Evolutionary conservation across 371 early-diverging fungal genomes (phyloP), one percentile per base, ranked within the genome.

Genomic region (Rhizopus stolonifer): DNA sequence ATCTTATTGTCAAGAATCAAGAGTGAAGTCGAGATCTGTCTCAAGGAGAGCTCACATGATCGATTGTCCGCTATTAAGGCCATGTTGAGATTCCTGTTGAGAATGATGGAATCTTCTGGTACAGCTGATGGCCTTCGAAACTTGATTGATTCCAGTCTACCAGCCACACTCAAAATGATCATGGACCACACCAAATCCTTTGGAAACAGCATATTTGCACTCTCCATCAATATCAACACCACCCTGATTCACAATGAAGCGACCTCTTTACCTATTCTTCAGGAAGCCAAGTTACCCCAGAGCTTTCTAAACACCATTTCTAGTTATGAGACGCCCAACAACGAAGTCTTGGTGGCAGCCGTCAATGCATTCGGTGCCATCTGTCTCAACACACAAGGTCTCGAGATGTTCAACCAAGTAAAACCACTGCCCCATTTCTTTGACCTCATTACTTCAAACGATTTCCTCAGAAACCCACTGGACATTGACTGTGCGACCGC

Each of bases 211-310:
- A 73, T 90, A 3, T 88, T 84, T 55, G 85, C 87, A 2, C 72
- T 85, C 40, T 92, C 93, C 0, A 85, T 92, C 60, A 93, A 95
- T 61, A 87, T 96, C 22, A 91, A 91, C 82, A 85, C 97, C 0
- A 94, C 93, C 6, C 90, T 98, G 56, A 91, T 98, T 34, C 97
- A 98, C 67, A 96, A 94, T 60, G 99, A 98, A 56, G 97, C 99
- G 0, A 96, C 97, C 0, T 89, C 87, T 3, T 70, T 98, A 15
- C 61, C 90, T 1, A 91, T 98, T 46, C 72, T 98, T 34, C 98
- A 98, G 67, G 98, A 98, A 68, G 78, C 84, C 4, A 78, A 84
- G 36, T 66, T 97, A 24, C 95, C 96, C 1, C 89, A 94, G 45
- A 79, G 84, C 1, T 88, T 98, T 62, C 74, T 97, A 23, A 70